Evolutionary conservation across 306 rosid species (phyloP).

Genomic region (Leucaena leucocephala): DNA sequence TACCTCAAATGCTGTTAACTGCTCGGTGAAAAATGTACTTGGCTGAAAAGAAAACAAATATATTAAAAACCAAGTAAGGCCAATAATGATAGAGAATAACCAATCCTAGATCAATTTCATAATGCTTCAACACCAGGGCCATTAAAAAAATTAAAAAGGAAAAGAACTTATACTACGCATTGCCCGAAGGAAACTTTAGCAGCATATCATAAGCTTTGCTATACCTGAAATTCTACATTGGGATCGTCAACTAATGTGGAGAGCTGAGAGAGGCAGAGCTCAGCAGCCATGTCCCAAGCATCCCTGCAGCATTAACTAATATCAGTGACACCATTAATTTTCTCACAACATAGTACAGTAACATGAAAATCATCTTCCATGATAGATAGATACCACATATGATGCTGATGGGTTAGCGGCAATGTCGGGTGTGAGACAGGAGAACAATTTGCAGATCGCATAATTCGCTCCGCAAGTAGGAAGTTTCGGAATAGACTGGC

Average conservation of each 20-base stretch:
- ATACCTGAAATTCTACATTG: slow-evolving; percentile 84
- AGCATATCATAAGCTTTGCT: slow-evolving; percentile 8
- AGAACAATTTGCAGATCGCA: slow-evolving; percentile 98
- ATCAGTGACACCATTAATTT: slow-evolving; percentile 27
- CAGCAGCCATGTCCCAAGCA: slow-evolving; percentile 99
- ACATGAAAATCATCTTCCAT: slow-evolving; percentile 37
- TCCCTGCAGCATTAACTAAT: slow-evolving; percentile 67
- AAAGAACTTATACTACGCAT: neutral
- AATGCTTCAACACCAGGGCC: neutral
- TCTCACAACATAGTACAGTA: slow-evolving; percentile 14
- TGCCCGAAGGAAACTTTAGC: slow-evolving; percentile 19
- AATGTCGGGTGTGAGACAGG: slow-evolving; percentile 89
- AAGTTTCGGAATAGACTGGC: slow-evolving; percentile 93
- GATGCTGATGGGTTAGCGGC: slow-evolving; percentile 99
- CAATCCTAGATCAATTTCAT: neutral
- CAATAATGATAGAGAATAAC: slow-evolving; percentile 18
- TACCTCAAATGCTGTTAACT: slow-evolving; percentile 94
- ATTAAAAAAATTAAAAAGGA: neutral
- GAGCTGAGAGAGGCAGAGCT: slow-evolving; percentile 98
- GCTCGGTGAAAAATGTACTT: slow-evolving; percentile 95
- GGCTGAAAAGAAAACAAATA: slow-evolving; percentile 59
- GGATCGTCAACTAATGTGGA: slow-evolving; percentile 86
- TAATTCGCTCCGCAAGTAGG: slow-evolving; percentile 95
- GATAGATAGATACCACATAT: slow-evolving; percentile 86
- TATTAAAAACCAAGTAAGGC: slow-evolving; percentile 20